Conservation (phyloP, 345 rosid genomes). For the Salix viminalis region DNA sequence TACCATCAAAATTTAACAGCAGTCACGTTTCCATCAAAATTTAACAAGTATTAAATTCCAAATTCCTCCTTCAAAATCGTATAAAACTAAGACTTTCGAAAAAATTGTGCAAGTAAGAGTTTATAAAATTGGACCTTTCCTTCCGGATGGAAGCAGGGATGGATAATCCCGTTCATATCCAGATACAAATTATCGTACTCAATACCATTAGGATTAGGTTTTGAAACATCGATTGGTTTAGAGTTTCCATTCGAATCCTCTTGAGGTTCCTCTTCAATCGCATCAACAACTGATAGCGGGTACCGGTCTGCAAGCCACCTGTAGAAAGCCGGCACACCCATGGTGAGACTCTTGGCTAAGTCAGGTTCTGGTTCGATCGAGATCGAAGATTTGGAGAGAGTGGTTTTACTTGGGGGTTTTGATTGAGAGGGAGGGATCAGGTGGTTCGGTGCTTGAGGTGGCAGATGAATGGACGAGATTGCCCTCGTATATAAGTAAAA, state of each 20-base stretch:
- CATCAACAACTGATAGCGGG: conserved; percentile 72
- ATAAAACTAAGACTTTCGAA: background rate
- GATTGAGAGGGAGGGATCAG: background rate
- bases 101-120: background rate
- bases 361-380: background rate
- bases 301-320: conserved; percentile 95
- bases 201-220: conserved; percentile 85
- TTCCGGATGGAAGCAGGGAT: conserved; percentile 97
- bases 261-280: conserved; percentile 66
- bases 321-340: conserved; percentile 99
- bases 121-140: conserved; percentile 54
- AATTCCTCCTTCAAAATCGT: background rate
- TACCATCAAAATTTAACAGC: background rate
- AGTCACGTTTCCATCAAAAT: background rate
- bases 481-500: background rate
- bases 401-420: background rate
- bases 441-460: background rate
- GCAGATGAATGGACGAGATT: conserved; percentile 1
- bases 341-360: conserved; percentile 11
- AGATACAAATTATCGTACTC: conserved; percentile 89
- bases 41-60: background rate
- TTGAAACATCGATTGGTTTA: conserved; percentile 54
- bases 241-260: conserved; percentile 35
- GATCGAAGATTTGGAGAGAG: background rate
- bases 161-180: conserved; percentile 93